Evolutionary conservation across 768 basidiomycete species (phyloP).

Genomic region (Leccinum subgranulosum): DNA sequence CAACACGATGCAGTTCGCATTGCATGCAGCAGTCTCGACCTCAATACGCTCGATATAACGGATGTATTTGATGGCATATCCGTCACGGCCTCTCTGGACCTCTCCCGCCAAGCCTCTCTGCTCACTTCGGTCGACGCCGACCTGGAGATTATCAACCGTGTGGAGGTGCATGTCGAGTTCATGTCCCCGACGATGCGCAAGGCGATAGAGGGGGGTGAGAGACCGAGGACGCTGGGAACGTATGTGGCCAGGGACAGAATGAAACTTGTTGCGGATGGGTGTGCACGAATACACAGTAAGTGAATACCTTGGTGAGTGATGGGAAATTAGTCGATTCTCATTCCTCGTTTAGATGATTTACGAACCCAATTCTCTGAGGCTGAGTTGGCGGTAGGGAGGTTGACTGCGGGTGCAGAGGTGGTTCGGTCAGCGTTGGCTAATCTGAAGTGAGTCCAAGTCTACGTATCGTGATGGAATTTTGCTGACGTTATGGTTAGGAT

Average conservation of each 20-base stretch:
- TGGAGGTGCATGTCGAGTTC: conserved; percentile 73
- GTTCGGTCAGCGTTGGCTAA: conserved; percentile 50
- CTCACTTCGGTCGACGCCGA: conserved; percentile 68
- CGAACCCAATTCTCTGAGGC: conserved; percentile 49
- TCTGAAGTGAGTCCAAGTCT: conserved; percentile 39
- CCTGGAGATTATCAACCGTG: conserved; percentile 62
- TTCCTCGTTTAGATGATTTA: conserved; percentile 50
- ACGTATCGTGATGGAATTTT: background rate
- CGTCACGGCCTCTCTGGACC: conserved; percentile 52
- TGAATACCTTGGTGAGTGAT: background rate
- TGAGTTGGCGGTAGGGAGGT: conserved; percentile 48
- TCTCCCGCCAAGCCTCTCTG: conserved; percentile 62
- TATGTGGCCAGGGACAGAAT: conserved; percentile 80
- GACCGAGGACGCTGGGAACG: conserved; percentile 68
- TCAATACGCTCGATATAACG: conserved; percentile 65
- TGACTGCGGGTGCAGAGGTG: conserved; percentile 57
- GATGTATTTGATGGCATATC: conserved; percentile 69
- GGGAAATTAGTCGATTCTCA: background rate
- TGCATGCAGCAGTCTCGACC: conserved; percentile 68
- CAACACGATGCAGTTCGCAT: conserved; percentile 73
- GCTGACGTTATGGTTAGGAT: conserved; percentile 36
- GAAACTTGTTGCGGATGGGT: conserved; percentile 74
- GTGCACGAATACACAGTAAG: conserved; percentile 66
- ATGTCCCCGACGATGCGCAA: conserved; percentile 62
- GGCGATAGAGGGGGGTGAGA: conserved; percentile 70